phyloP scores from a whole-genome alignment of 83 land plant genomes.

The Larix sibirica region DNA sequence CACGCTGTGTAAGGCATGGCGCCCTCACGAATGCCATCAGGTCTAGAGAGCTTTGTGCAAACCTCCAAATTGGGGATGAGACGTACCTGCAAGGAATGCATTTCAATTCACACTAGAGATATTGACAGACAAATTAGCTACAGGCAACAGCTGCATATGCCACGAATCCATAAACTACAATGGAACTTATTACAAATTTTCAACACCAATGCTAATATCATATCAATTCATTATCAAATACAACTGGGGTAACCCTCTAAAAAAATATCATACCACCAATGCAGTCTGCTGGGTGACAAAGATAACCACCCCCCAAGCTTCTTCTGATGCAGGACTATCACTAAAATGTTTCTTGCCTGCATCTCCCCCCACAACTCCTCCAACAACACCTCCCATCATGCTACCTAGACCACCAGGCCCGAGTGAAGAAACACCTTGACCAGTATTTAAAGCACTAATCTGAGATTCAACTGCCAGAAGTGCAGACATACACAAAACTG shows the following conservation, averaged over 20 bases:
- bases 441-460: slow-evolving; percentile 23
- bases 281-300: slow-evolving; percentile 85
- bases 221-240: slow-evolving; percentile 1
- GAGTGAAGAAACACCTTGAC: slow-evolving; percentile 30
- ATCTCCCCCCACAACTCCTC: slow-evolving; percentile 76
- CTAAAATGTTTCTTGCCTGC: slow-evolving; percentile 74
- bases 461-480: slow-evolving; percentile 55
- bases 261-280: slow-evolving; percentile 77
- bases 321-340: slow-evolving; percentile 66
- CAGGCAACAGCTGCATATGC: neutral
- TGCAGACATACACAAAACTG: slow-evolving; percentile 76
- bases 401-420: slow-evolving; percentile 51
- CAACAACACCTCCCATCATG: slow-evolving; percentile 76
- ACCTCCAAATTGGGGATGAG: slow-evolving; percentile 60
- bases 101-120: slow-evolving; percentile 9
- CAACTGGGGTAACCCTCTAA: neutral
- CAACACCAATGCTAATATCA: neutral
- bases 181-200: neutral
- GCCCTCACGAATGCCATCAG: slow-evolving; percentile 91
- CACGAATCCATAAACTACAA: neutral
- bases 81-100: slow-evolving; percentile 55
- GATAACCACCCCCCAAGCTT: slow-evolving; percentile 81
- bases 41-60: slow-evolving; percentile 76
- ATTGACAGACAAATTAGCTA: neutral
- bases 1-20: slow-evolving; percentile 95